These are phyloP conservation scores for Moesziomyces antarcticus DNA, from an alignment of 1,284 basidiomycete genomes.

Conservation along the genomic window DNA sequence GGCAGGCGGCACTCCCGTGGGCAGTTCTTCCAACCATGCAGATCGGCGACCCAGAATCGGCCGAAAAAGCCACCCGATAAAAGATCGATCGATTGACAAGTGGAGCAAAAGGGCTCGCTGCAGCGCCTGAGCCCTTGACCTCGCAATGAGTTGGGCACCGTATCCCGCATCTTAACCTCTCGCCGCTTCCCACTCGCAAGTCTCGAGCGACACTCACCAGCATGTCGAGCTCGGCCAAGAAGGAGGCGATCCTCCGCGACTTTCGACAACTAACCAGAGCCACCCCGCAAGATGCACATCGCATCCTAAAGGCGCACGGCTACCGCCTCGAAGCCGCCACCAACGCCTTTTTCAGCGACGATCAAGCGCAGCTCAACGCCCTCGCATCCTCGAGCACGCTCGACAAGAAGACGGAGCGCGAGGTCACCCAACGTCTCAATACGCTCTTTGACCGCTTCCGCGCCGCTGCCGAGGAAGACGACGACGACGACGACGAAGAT, in stretches of 20 bases:
- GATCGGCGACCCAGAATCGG: background rate
- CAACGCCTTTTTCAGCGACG: conserved; percentile 76
- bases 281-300: conserved; percentile 73
- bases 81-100: conserved; percentile 1
- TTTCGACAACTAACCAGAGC: conserved; percentile 52
- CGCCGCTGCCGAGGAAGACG: conserved; percentile 14
- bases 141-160: too few relatives aligned
- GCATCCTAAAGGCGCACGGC: conserved; percentile 78
- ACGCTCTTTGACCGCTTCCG: conserved; percentile 76
- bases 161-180: too few relatives aligned
- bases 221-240: conserved; percentile 50
- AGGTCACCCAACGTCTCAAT: conserved; percentile 70
- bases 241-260: conserved; percentile 51
- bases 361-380: conserved; percentile 51
- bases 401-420: conserved; percentile 51
- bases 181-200: too few relatives aligned
- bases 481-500: conserved; percentile 21
- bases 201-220: background rate
- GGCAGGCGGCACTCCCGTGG: too few relatives aligned
- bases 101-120: conserved; percentile 11
- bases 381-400: conserved; percentile 16
- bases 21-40: conserved; percentile 22
- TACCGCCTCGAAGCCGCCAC: conserved; percentile 78
- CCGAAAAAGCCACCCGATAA: background rate
- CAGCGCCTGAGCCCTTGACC: too few relatives aligned